These are phyloP conservation scores for Peronospora destructor DNA, from an alignment of 352 stramenopile genomes.

Conservation along the genomic window DNA sequence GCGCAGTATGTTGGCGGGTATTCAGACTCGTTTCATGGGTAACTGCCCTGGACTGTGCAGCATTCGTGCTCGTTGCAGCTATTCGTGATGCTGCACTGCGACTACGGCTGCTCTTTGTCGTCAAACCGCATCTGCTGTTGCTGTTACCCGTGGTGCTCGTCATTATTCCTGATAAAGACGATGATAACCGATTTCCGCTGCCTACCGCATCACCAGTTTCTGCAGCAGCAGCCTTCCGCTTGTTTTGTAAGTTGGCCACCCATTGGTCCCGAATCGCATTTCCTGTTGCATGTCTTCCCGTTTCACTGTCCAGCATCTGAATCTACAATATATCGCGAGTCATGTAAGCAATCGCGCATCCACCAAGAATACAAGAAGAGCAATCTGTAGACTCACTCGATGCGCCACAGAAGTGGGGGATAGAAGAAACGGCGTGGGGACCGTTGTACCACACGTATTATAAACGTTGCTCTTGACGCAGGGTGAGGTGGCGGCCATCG, in stretches of 20 bases:
- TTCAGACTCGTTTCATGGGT: constrained; percentile 34
- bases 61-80: constrained; percentile 14
- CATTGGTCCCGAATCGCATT: constrained; percentile 79
- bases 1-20: constrained; percentile 24
- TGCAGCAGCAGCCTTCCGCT: constrained; percentile 36
- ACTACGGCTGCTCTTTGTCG: constrained; percentile 27
- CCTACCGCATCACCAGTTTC: constrained; percentile 20
- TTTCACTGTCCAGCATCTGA: constrained; percentile 27
- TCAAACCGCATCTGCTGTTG: constrained; percentile 19
- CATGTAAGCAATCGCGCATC: constrained; percentile 8
- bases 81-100: constrained; percentile 10
- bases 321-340: constrained; percentile 11
- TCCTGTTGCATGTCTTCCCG: constrained; percentile 10
- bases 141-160: constrained; percentile 1
- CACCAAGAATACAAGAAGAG: constrained; percentile 2
- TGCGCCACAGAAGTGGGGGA: constrained; percentile 51
- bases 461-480: constrained; percentile 27
- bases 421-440: constrained; percentile 29
- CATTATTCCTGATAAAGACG: constrained; percentile 1
- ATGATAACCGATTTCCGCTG: constrained; percentile 21
- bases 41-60: constrained; percentile 13
- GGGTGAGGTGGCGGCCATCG: constrained; percentile 24
- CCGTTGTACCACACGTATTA: constrained; percentile 14
- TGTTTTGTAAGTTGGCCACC: constrained; percentile 83
- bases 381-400: constrained; percentile 23